Evolutionary conservation across 1,139 yeast species (phyloP).

Genomic region (Lodderomyces metapsilosis): DNA sequence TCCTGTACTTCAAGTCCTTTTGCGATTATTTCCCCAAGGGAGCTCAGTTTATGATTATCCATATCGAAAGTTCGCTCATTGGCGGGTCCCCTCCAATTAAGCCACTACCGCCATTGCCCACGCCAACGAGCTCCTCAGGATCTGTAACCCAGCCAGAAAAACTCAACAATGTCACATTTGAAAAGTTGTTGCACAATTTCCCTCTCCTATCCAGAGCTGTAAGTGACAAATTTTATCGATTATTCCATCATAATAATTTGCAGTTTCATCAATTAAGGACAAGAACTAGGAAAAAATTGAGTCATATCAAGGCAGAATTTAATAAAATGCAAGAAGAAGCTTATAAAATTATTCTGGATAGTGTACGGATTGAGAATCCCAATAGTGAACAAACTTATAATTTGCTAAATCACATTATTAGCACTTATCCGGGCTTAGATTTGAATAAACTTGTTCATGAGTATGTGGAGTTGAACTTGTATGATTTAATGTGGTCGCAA

Average conservation of each 20-base stretch:
- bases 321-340: constrained; percentile 37
- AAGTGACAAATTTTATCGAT: constrained; percentile 43
- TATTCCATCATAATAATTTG: constrained; percentile 46
- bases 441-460: constrained; percentile 58
- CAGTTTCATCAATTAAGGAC: constrained; percentile 33
- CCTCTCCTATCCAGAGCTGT: constrained; percentile 48
- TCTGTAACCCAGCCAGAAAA: not conserved
- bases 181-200: constrained; percentile 43
- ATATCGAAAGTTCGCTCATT: constrained; percentile 50
- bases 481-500: constrained; percentile 63
- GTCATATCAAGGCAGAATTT: constrained; percentile 32
- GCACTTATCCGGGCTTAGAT: constrained; percentile 48
- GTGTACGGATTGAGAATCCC: constrained; percentile 35
- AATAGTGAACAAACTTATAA: constrained; percentile 37
- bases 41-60: constrained; percentile 50
- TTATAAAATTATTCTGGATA: constrained; percentile 39
- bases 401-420: constrained; percentile 30
- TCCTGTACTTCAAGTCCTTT: constrained; percentile 45
- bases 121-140: not conserved
- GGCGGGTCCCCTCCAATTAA: constrained; percentile 27
- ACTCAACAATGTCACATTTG: constrained; percentile 30
- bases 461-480: constrained; percentile 67
- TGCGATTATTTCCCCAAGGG: constrained; percentile 48
- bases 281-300: constrained; percentile 27
- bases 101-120: constrained; percentile 5